Evolutionary conservation across 108 stramenopile species (phyloP).

Genomic region (Skeletonema costatum): DNA sequence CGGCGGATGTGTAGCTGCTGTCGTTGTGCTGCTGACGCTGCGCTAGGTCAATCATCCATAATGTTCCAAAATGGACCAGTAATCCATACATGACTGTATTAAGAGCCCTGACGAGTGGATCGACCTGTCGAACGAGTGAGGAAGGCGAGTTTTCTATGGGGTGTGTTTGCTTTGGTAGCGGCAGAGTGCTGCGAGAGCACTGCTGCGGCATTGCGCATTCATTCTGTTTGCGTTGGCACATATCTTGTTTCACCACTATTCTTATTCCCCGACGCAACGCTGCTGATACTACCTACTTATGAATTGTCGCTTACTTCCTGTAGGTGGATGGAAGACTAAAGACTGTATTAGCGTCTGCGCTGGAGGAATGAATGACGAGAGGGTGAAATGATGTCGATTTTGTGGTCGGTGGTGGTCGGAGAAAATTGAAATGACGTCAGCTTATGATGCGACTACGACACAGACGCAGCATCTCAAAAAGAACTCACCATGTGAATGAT

Average conservation of each 20-base stretch:
- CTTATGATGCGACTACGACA: no score
- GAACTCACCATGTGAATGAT: no score
- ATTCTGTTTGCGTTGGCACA: neutral
- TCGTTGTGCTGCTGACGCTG: neutral
- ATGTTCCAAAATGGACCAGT: slow-evolving; percentile 46
- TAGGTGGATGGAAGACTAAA: no score
- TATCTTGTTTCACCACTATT: neutral
- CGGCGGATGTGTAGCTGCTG: neutral
- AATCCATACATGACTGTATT: slow-evolving; percentile 54
- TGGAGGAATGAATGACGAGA: no score
- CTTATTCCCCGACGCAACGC: neutral
- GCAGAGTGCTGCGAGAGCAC: neutral
- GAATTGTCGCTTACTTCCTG: no score
- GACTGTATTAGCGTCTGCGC: no score
- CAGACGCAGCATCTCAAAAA: no score
- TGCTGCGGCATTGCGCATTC: neutral
- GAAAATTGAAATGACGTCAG: no score
- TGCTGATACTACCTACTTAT: no score
- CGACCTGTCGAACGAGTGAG: slow-evolving; percentile 33
- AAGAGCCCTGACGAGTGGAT: slow-evolving; percentile 49
- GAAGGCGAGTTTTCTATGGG: neutral
- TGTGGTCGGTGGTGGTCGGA: no score
- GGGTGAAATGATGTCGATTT: no score
- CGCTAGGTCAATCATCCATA: slow-evolving; percentile 32
- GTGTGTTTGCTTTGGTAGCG: neutral